Evolutionary conservation across 768 basidiomycete species (phyloP), one percentile per base, ranked within the genome.

Genomic region (Hydnum rufescens): DNA sequence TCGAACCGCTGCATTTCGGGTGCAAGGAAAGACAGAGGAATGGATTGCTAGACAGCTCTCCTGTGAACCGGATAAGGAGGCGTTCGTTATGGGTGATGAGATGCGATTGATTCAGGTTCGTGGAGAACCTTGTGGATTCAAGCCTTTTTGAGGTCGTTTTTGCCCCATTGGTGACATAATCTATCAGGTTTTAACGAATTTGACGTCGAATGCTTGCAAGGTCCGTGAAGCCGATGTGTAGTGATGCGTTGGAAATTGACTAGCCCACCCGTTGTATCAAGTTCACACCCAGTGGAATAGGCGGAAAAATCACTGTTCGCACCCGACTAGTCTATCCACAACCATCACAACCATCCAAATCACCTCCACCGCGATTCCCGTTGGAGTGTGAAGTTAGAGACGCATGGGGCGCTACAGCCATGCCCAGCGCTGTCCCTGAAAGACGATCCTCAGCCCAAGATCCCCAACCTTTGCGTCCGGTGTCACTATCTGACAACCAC

Each of bases 31-130:
- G 0, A 53, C 55, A 2, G 53, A 31, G n/a, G 56, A 55, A 3
- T 49, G 49, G 3, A 50, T 46, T 6, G 51, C n/a, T 25, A 5
- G 52, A 19, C 34, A 51, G 39, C 43, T 49, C 3, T 28, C 44
- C 6, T 29, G 29, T 3, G 39, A 53, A 2, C 18, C 36, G 4
- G 51, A 58, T 6, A 58, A 59, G 4, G 61, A 59, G 4, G 62
- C 58, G 1, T 22, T 55, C 3, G 57, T 64, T 13, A 53, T 64
- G 51, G 64, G 64, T 18, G 64, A 65, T 49, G 64, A 64, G 56
- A 63, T 64, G 57, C 61, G 64, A 3, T 43, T 65, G 28, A 53
- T 60, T 5, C 64, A 64, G 47, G 49, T 54, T 13, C 22, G 36
- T 39, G 22, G n/a, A n/a, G n/a, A n/a, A n/a, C n/a, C n/a, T n/a